A percentile compares a stretch with the other conserved stretches of the same genome.
These are phyloP conservation scores for Saccharomycopsis sp. DNA, from an alignment of 805 yeast species.

Conservation along the genomic window DNA sequence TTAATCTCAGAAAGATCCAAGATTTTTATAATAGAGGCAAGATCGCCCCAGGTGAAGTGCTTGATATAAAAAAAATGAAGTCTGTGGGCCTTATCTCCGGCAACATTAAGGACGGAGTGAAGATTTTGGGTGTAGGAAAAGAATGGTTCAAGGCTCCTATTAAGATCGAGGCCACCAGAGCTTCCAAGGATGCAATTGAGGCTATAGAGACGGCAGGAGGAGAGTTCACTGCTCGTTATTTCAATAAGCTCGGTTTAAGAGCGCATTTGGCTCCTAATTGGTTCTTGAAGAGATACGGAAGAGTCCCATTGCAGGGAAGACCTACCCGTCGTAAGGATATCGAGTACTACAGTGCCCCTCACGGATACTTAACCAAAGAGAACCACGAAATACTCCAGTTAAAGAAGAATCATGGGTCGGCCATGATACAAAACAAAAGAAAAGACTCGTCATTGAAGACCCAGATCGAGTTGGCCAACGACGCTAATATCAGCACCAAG, in stretches of 20 bases:
- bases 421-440: not conserved
- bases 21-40: slow-evolving; percentile 64
- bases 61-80: slow-evolving; percentile 73
- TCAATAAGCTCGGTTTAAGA: slow-evolving; percentile 56
- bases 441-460: slow-evolving; percentile 13
- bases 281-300: slow-evolving; percentile 63
- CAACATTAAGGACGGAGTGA: slow-evolving; percentile 69
- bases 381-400: slow-evolving; percentile 14
- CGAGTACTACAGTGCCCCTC: slow-evolving; percentile 63
- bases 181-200: slow-evolving; percentile 66
- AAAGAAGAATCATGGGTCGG: not conserved
- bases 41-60: slow-evolving; percentile 52
- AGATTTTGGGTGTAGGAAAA: slow-evolving; percentile 65
- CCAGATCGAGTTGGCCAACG: slow-evolving; percentile 6
- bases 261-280: slow-evolving; percentile 74
- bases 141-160: slow-evolving; percentile 43
- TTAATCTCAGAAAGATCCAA: slow-evolving; percentile 67
- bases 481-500: not conserved
- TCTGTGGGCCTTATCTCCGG: slow-evolving; percentile 70
- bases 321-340: slow-evolving; percentile 81
- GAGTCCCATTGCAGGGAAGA: slow-evolving; percentile 76
- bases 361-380: slow-evolving; percentile 62
- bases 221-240: slow-evolving; percentile 65
- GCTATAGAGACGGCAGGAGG: slow-evolving; percentile 72
- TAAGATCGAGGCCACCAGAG: slow-evolving; percentile 75